A percentile compares a stretch with the other conserved stretches of the same genome.
These are phyloP conservation scores for Candida easanensis DNA, from an alignment of 805 yeast species.

Conservation along the genomic window DNA sequence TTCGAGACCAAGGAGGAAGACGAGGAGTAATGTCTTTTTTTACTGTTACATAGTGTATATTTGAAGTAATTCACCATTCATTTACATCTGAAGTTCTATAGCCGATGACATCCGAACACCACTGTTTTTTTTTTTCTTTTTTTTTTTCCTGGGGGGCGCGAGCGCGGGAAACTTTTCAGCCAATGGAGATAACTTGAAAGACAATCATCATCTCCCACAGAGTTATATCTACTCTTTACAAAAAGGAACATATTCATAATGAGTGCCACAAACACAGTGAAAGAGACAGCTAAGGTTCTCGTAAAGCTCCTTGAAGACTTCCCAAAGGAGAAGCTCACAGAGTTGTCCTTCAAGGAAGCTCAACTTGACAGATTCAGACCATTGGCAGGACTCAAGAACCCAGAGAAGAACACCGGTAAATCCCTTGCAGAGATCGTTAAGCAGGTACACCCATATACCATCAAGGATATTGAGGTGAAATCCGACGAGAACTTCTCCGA, in stretches of 20 bases:
- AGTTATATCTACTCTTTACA: not conserved
- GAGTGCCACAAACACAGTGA: conserved; percentile 23
- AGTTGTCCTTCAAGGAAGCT: conserved; percentile 63
- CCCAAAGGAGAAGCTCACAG: conserved; percentile 68
- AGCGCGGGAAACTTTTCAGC: conserved; percentile 7
- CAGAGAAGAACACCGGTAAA: conserved; percentile 38
- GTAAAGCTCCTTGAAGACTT: conserved; percentile 56
- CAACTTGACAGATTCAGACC: conserved; percentile 58
- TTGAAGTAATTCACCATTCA: too few species aligned
- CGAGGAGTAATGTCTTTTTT: conserved; percentile 22
- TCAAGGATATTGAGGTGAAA: conserved; percentile 40
- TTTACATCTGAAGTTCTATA: too few species aligned
- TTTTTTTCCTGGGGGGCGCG: not conserved
- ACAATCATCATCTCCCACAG: not conserved
- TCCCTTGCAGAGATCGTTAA: conserved; percentile 40
- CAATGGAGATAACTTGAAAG: conserved; percentile 1
- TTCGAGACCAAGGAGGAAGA: conserved; percentile 67
- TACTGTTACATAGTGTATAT: not conserved
- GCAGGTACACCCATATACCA: conserved; percentile 43
- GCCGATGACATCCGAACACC: conserved; percentile 2
- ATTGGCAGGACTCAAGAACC: conserved; percentile 46
- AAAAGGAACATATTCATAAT: not conserved
- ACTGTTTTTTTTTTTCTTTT: conserved; percentile 2
- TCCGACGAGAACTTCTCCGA: conserved; percentile 47
- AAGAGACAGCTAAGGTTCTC: conserved; percentile 54